These are phyloP conservation scores for Croton laevigatus DNA, from an alignment of 441 rosid genomes.

Conservation along the genomic window DNA sequence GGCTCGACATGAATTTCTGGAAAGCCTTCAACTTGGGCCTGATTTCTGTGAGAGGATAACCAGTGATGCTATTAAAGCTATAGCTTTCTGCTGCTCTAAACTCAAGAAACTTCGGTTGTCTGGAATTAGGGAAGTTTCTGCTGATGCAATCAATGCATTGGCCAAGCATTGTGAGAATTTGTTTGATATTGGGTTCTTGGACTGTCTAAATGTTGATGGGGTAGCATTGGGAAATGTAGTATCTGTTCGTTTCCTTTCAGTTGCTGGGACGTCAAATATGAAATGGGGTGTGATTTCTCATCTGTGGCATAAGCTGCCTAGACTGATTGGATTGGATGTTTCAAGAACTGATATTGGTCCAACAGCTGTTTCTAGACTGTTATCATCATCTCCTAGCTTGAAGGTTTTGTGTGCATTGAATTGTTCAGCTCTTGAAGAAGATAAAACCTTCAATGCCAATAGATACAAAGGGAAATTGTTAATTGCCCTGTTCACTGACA, in stretches of 20 bases:
- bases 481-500: conserved; percentile 55
- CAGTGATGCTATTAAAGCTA: conserved; percentile 80
- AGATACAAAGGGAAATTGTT: conserved; percentile 66
- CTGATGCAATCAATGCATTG: conserved; percentile 86
- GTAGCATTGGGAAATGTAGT: conserved; percentile 65
- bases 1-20: conserved; percentile 81
- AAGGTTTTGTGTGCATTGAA: conserved; percentile 87
- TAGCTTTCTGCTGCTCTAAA: conserved; percentile 78
- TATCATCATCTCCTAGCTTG: conserved; percentile 66
- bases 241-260: conserved; percentile 70
- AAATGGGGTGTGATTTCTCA: conserved; percentile 74
- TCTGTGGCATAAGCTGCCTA: conserved; percentile 78
- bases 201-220: conserved; percentile 75
- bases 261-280: conserved; percentile 88
- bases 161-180: conserved; percentile 67
- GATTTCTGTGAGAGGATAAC: conserved; percentile 92
- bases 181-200: conserved; percentile 78
- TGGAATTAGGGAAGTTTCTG: conserved; percentile 73
- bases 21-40: conserved; percentile 92
- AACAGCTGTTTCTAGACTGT: conserved; percentile 61
- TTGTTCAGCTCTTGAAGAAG: conserved; percentile 71
- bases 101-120: conserved; percentile 81
- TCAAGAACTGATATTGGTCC: conserved; percentile 88
- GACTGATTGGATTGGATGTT: conserved; percentile 78
- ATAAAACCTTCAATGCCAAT: conserved; percentile 37